phyloP scores from a whole-genome alignment of 2,329 filamentous ascomycete species.

The Aureobasidium zeae region DNA sequence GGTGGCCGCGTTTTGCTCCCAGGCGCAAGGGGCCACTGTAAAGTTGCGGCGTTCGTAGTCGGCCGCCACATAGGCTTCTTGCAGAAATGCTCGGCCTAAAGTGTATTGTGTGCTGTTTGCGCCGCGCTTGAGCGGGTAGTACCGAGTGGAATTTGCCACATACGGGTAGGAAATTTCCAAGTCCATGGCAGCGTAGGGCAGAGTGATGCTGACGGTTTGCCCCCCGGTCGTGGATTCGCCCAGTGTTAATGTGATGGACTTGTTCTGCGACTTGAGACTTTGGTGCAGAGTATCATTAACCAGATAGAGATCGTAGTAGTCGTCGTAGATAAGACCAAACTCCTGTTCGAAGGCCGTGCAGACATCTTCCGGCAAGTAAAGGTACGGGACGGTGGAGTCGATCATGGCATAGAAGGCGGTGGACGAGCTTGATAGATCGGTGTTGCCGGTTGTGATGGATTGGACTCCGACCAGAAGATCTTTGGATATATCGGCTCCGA shows the following conservation, averaged over 20 bases:
- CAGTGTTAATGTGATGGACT: constrained; percentile 29
- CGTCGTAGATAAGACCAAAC: constrained; percentile 29
- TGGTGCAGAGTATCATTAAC: constrained; percentile 28
- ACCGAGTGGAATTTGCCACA: constrained; percentile 22
- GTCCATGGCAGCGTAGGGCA: constrained; percentile 32
- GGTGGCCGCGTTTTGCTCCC: constrained; percentile 23
- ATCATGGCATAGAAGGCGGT: constrained; percentile 43
- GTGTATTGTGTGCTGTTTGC: constrained; percentile 29
- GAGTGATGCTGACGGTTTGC: constrained; percentile 26
- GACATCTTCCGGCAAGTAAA: constrained; percentile 49
- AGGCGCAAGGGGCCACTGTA: constrained; percentile 29
- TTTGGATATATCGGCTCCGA: constrained; percentile 26
- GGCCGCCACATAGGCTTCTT: constrained; percentile 32
- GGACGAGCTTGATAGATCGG: constrained; percentile 18
- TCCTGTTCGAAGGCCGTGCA: constrained; percentile 30
- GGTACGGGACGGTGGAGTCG: constrained; percentile 54
- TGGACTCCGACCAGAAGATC: constrained; percentile 29
- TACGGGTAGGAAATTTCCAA: constrained; percentile 25
- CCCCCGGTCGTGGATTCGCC: constrained; percentile 19
- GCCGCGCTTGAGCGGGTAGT: constrained; percentile 30
- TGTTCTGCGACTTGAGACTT: constrained; percentile 21
- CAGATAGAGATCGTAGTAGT: constrained; percentile 25
- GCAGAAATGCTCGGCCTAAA: constrained; percentile 30
- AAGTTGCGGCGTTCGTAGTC: constrained; percentile 31
- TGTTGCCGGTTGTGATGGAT: constrained; percentile 22